These are phyloP conservation scores for Trametes cingulata DNA, from an alignment of 768 basidiomycete genomes.

Conservation along the genomic window DNA sequence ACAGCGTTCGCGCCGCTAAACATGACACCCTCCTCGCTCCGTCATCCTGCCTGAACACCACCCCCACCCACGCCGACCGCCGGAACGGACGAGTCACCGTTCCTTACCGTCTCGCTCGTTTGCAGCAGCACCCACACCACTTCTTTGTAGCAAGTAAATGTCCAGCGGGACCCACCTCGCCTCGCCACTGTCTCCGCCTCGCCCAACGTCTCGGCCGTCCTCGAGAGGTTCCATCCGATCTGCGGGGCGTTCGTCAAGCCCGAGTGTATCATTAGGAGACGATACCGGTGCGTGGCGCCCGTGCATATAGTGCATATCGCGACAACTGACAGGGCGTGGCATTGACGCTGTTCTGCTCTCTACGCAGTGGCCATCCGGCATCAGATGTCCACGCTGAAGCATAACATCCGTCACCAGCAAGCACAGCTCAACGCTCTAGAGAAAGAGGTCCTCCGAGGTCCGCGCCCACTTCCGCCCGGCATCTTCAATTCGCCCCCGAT, in stretches of 20 bases:
- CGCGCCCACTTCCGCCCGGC: conserved; percentile 55
- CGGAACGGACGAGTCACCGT: conserved; percentile 2
- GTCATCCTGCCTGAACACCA: conserved; percentile 11
- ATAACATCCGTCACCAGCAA: conserved; percentile 82
- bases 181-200: conserved; percentile 36
- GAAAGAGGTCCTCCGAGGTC: conserved; percentile 63
- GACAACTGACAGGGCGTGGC: no score
- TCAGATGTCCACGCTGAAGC: conserved; percentile 80
- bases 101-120: conserved; percentile 1
- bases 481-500: conserved; percentile 42
- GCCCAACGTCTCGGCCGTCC: conserved; percentile 47
- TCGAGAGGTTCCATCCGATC: conserved; percentile 51
- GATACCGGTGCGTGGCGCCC: conserved; percentile 58
- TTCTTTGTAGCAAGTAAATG: conserved; percentile 15
- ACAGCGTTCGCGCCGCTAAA: conserved; percentile 17
- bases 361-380: conserved; percentile 68
- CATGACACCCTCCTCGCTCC: conserved; percentile 12
- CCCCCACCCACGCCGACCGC: not conserved
- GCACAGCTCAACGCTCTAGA: conserved; percentile 74
- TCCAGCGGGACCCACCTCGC: conserved; percentile 24
- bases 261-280: conserved; percentile 50
- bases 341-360: conserved; percentile 17
- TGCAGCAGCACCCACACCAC: not conserved
- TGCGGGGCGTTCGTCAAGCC: conserved; percentile 51
- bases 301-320: not conserved